Base-by-base conservation (phyloP, 202 grass and related monocot species). In the Zizania palustris region DNA sequence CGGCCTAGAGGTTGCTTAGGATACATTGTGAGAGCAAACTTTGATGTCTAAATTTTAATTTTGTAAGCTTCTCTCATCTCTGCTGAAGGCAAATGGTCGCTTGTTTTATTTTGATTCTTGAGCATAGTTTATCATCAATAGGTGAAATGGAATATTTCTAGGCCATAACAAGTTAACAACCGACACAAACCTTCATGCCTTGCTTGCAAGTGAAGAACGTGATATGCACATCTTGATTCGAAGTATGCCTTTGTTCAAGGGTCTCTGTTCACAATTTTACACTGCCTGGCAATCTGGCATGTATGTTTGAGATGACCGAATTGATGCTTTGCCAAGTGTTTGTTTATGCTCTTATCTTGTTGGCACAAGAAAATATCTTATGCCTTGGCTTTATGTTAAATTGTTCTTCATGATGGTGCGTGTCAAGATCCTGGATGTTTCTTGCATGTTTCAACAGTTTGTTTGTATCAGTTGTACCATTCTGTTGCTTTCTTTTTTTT, bases 341-440 rank as follows among this genome's bases (percentile, higher is more conserved):
- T 7, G 48, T 5, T 51, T 51, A 16, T n/a, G 48, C 7, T 51
- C 15, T 55, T 55, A 19, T 55, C n/a, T 9, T 55, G 51, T 55
- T 55, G 7, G 51, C 2, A 55, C 51, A 9, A 19, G 51, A 55
- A n/a, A 14, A 50, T 50, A 50, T 50, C 14, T 51, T n/a, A 7
- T 50, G 0, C 16, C 46, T 50, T 50, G 46, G 46, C 14, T 51
- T 51, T n/a, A 51, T 7, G 6, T n/a, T 51, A 51, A 51, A 51
- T 16, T 28, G 28, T 28, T 28, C 28, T 51, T n/a, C 49, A 55
- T 55, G 9, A 20, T 0, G 5, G 2, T 6, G 19, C 0, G 54
- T 77, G 36, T 53, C 65, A 53, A 39, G 11, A 70, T 40, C n/a
- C 41, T 54, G 43, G 60, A 46, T 58, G 42, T 9, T 51, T 50